Percentiles rank a stretch among this genome's conserved stretches.
Conservation (phyloP, 2,329 filamentous ascomycete genomes). For the Calonectria leucothoes region DNA sequence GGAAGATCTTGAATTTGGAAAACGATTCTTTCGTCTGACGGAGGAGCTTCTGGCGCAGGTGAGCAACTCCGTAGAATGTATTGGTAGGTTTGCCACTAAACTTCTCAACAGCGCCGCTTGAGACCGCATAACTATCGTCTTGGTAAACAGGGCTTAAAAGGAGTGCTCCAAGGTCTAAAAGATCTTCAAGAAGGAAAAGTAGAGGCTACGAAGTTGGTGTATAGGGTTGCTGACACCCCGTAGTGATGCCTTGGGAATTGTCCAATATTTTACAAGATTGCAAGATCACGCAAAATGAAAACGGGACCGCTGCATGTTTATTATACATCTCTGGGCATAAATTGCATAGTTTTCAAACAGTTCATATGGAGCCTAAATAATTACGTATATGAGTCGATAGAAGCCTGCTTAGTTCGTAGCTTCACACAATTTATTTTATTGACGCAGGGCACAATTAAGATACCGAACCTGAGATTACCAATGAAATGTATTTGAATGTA, state of each 20-base stretch:
- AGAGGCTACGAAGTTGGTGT: constrained; percentile 10
- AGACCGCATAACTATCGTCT: neutral
- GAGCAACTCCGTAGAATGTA: neutral
- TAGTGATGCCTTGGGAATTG: neutral
- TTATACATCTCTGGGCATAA: too few relatives aligned
- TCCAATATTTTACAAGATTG: neutral
- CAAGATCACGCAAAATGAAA: too few relatives aligned
- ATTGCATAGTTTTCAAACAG: too few relatives aligned
- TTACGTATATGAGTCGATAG: too few relatives aligned
- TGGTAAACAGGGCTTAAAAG: neutral
- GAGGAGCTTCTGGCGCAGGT: constrained; percentile 8
- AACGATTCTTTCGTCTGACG: neutral
- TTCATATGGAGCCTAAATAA: too few relatives aligned
- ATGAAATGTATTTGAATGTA: too few relatives aligned
- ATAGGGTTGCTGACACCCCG: neutral
- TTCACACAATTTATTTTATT: too few relatives aligned
- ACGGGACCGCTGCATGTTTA: too few relatives aligned
- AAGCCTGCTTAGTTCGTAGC: too few relatives aligned
- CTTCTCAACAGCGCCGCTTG: neutral
- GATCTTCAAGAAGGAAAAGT: constrained; percentile 12
- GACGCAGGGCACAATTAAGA: too few relatives aligned
- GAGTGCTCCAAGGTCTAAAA: constrained; percentile 5
- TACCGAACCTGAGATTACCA: too few relatives aligned
- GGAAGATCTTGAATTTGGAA: constrained; percentile 9
- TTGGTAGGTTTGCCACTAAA: too few relatives aligned